Evolutionary conservation across 2,329 filamentous ascomycete species (phyloP).

Genomic region (Trichoderma afroharzianum): DNA sequence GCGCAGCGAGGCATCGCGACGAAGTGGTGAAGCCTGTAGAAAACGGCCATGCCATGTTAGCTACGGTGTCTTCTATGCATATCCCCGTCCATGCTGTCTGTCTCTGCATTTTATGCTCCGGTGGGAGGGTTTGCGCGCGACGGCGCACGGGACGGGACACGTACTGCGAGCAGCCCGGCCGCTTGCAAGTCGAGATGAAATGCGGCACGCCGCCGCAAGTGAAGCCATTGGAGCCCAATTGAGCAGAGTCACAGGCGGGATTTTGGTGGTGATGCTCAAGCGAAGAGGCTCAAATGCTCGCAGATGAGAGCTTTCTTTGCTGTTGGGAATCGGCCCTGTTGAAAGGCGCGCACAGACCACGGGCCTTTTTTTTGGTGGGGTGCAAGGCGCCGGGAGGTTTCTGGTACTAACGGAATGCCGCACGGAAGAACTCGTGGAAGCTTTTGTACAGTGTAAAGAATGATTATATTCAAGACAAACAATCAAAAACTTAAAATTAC

Average conservation of each 20-base stretch:
- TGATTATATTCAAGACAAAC: neutral
- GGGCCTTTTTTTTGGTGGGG: constrained; percentile 30
- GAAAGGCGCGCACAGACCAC: constrained; percentile 28
- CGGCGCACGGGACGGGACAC: constrained; percentile 23
- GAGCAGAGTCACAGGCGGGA: constrained; percentile 18
- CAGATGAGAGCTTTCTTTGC: constrained; percentile 28
- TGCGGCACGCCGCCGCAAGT: constrained; percentile 59
- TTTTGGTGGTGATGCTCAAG: constrained; percentile 21
- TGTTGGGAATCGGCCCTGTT: constrained; percentile 34
- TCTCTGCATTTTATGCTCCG: neutral
- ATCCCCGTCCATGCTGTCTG: neutral
- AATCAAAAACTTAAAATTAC: neutral
- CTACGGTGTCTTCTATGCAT: neutral
- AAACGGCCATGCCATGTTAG: neutral
- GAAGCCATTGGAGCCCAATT: constrained; percentile 57
- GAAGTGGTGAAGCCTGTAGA: constrained; percentile 62
- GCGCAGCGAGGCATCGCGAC: constrained; percentile 63
- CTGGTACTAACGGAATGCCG: neutral
- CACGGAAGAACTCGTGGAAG: neutral
- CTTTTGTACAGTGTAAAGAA: neutral
- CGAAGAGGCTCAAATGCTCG: constrained; percentile 19
- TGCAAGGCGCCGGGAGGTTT: constrained; percentile 2
- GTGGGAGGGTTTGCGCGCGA: constrained; percentile 7
- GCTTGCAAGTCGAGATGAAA: constrained; percentile 57
- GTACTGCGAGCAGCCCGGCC: constrained; percentile 54